phyloP scores from a whole-genome alignment of 345 rosid genomes.

The Eutrema yunnanense region DNA sequence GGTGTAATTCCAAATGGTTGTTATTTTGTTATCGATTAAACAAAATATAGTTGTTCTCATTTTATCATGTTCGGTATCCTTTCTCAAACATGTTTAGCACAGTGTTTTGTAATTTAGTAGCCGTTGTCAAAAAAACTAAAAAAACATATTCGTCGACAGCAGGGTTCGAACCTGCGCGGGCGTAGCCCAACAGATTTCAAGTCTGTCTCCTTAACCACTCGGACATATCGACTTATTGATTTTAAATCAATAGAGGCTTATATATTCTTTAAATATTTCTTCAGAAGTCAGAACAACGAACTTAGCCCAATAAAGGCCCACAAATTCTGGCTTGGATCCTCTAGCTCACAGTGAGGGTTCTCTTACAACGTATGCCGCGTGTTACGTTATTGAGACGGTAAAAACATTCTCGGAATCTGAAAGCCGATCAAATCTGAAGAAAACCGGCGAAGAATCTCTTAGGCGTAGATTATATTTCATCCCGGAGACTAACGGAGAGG shows the following conservation, averaged over 20 bases:
- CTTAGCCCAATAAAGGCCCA: slow-evolving; percentile 18
- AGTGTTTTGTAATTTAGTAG: neutral
- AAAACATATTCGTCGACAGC: slow-evolving; percentile 51
- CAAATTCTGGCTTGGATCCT: neutral
- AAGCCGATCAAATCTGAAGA: slow-evolving; percentile 28
- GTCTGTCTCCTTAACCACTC: slow-evolving; percentile 99
- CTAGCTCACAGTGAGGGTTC: neutral
- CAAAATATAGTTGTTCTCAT: neutral
- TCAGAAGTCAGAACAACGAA: fast-evolving
- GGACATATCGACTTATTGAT: slow-evolving; percentile 70
- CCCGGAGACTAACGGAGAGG: neutral
- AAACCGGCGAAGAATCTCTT: slow-evolving; percentile 18
- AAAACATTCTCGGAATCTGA: slow-evolving; percentile 15
- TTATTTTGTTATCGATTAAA: neutral
- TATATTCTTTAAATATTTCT: no score
- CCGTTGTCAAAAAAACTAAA: neutral
- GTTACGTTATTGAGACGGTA: slow-evolving; percentile 19
- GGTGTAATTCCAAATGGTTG: slow-evolving; percentile 23
- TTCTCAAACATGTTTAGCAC: neutral
- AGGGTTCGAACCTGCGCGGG: slow-evolving; percentile 91
- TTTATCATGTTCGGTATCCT: neutral
- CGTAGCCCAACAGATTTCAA: slow-evolving; percentile 81
- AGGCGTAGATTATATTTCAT: neutral
- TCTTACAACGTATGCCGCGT: slow-evolving; percentile 18
- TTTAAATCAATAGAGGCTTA: no score